Conservation (phyloP, 2,329 filamentous ascomycete genomes). For the Neospermospora avenae region DNA sequence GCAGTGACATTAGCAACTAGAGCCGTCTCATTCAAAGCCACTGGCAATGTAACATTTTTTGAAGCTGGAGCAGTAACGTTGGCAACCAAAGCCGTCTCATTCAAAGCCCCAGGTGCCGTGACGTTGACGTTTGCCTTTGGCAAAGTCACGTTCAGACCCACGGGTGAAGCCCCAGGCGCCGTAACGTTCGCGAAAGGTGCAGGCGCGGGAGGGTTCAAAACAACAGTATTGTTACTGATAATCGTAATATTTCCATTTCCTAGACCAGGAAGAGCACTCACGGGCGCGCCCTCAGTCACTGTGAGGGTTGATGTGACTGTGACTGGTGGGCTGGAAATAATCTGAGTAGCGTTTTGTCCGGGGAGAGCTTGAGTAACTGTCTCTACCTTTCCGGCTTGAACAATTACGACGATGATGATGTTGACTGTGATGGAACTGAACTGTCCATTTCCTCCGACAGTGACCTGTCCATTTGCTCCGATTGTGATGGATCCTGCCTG, state of each 20-base stretch:
- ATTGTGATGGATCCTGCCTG: too few relatives aligned
- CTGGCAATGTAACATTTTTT: not conserved
- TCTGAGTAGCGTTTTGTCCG: constrained; percentile 15
- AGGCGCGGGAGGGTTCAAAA: constrained; percentile 5
- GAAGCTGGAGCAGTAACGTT: not conserved
- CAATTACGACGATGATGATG: constrained; percentile 19
- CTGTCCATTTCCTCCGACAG: too few relatives aligned
- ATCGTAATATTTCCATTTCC: constrained; percentile 16
- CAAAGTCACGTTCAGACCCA: too few relatives aligned
- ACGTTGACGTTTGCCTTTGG: not conserved
- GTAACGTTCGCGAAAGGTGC: constrained; percentile 1
- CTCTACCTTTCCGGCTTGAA: constrained; percentile 7
- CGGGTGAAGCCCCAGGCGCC: not conserved
- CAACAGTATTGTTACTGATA: constrained; percentile 16
- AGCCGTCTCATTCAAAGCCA: not conserved
- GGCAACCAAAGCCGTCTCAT: not conserved
- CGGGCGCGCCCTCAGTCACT: constrained; percentile 11
- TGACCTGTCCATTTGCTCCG: too few relatives aligned
- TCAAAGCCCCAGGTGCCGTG: not conserved
- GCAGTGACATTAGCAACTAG: not conserved
- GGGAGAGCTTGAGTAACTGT: constrained; percentile 10
- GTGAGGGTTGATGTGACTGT: constrained; percentile 17
- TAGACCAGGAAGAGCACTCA: constrained; percentile 8
- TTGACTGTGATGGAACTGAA: constrained; percentile 10
- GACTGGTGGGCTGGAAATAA: constrained; percentile 9